These are phyloP conservation scores for Sophora flavescens DNA, from an alignment of 306 rosid genomes.

Conservation along the genomic window DNA sequence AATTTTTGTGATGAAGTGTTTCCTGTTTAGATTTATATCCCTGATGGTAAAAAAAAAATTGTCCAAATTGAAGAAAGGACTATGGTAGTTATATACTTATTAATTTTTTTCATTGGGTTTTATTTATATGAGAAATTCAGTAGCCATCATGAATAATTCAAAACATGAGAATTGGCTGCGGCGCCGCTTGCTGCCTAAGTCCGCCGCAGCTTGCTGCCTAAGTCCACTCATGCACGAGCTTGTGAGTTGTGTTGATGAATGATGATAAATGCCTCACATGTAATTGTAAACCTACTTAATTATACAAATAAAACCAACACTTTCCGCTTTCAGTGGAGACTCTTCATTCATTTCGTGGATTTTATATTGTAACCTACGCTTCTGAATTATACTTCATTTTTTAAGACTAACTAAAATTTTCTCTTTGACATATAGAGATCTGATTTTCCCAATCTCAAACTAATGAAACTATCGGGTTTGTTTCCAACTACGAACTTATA, in stretches of 20 bases:
- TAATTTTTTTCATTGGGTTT: no score
- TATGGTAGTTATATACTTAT: no score
- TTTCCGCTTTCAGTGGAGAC: constrained; percentile 30
- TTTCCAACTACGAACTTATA: neutral
- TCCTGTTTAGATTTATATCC: neutral
- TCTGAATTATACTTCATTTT: neutral
- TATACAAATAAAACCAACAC: neutral
- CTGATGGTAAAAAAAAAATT: neutral
- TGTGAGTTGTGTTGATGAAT: constrained; percentile 45
- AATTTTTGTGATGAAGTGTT: neutral
- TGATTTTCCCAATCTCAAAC: neutral
- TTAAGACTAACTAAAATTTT: neutral
- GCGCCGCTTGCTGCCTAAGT: constrained; percentile 47
- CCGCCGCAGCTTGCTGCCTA: constrained; percentile 47
- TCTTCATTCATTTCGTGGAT: constrained; percentile 7
- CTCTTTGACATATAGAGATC: neutral
- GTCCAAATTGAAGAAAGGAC: no score
- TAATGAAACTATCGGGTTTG: neutral
- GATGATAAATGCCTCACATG: constrained; percentile 51
- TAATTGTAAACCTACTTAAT: neutral
- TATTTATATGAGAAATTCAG: neutral
- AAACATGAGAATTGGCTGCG: constrained; percentile 54
- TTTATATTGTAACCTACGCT: neutral
- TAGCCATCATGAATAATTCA: constrained; percentile 19
- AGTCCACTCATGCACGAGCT: constrained; percentile 48